Evolutionary conservation across 1,284 basidiomycete species (phyloP).

Genomic region (Ganoderma multipileum): DNA sequence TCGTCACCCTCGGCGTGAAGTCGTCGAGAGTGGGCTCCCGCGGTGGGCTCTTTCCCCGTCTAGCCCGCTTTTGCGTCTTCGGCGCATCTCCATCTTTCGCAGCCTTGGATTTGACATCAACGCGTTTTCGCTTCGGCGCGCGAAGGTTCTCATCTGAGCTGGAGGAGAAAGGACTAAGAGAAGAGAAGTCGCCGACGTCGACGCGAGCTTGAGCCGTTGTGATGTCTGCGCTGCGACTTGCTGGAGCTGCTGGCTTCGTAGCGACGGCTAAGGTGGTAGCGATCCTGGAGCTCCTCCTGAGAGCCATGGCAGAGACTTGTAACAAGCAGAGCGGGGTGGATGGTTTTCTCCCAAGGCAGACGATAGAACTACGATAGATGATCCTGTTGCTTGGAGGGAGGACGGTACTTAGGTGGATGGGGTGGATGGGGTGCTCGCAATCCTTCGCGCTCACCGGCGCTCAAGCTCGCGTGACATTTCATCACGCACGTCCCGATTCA

Average conservation of each 20-base stretch:
- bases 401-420: too few species aligned
- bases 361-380: too few species aligned
- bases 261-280: background rate
- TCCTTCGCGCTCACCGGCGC: too few species aligned
- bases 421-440: too few species aligned
- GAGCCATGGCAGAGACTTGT: background rate
- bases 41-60: constrained; percentile 9
- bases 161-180: background rate
- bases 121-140: constrained; percentile 2
- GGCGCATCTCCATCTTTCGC: background rate
- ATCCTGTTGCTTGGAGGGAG: too few species aligned
- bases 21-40: constrained; percentile 25
- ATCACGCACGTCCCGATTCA: too few species aligned
- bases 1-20: constrained; percentile 19
- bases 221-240: background rate
- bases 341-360: too few species aligned
- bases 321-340: too few species aligned
- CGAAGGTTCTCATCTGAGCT: constrained; percentile 1
- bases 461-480: too few species aligned
- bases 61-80: background rate
- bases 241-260: background rate
- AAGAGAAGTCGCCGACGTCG: background rate
- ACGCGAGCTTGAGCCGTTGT: background rate
- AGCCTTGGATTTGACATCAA: background rate
- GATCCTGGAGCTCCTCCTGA: constrained; percentile 1